phyloP scores from a whole-genome alignment of 2,329 filamentous ascomycete genomes.

The Ophiostoma piceae region DNA sequence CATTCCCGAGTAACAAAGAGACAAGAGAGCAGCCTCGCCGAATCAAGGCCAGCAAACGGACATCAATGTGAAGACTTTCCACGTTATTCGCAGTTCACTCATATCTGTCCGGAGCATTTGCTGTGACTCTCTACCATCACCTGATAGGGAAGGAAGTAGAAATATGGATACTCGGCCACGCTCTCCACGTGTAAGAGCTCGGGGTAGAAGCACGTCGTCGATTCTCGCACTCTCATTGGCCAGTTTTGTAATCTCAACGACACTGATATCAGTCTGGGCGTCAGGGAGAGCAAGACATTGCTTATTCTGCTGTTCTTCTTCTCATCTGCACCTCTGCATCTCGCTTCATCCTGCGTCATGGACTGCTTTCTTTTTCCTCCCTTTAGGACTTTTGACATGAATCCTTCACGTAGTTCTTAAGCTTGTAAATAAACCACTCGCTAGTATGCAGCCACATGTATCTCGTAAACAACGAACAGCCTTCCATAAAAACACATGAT shows the following conservation, averaged over 20 bases:
- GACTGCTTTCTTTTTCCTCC: not conserved
- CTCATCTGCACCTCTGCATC: not conserved
- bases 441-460: not conserved
- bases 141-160: not conserved
- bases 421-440: not conserved
- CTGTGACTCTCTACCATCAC: too few species aligned
- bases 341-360: not conserved
- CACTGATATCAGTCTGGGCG: not conserved
- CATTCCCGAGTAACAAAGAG: not conserved
- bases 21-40: not conserved
- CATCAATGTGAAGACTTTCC: not conserved
- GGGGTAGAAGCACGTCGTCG: conserved; percentile 3
- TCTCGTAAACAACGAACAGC: not conserved
- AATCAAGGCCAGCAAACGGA: not conserved
- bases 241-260: not conserved
- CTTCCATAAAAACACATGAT: not conserved
- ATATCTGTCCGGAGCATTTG: too few species aligned
- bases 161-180: not conserved
- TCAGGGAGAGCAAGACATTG: not conserved
- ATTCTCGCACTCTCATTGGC: not conserved
- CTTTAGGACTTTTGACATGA: not conserved
- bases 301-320: not conserved
- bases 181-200: conserved; percentile 7
- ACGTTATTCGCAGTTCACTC: not conserved
- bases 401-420: too few species aligned